Base-by-base conservation (phyloP, 2,329 filamentous ascomycete genomes). In the Fusarium veterinarium region DNA sequence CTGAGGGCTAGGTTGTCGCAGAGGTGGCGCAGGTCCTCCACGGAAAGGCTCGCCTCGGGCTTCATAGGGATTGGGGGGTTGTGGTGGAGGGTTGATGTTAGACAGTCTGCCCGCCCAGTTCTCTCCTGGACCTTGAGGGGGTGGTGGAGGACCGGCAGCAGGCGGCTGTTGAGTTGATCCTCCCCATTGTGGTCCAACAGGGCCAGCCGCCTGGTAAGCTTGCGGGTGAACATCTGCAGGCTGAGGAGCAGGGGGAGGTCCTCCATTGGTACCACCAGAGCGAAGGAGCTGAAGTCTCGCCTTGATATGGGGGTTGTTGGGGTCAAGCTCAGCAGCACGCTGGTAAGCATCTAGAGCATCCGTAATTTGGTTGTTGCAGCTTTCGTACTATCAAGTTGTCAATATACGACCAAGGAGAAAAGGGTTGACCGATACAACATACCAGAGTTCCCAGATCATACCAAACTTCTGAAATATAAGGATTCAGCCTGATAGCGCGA, bases 391-490 rank as follows among this genome's bases (percentile, higher is more conserved):
- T 23, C 33, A 57, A 41, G 40, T 51, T 49, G 78, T 86, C 73
- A 86, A 81, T 57, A 57, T 42, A 31, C 11, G 9, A 35, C 19
- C 38, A 48, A 35, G 33, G 17, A 20, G 10, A 14, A 49, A 28
- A 30, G 3, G 10, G 13, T 31, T 28, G 8, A 28, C 11, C 12
- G 20, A 23, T 41, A 8, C 23, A 42, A 89, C 92, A 86, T 89
- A 97, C 94, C 86, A 99, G 80, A 77, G 96, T 99, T 71, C 96
- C 96, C 42, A 99, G 86, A 82, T 99, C 96, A 82, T 98, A 99
- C 96, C 96, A 99, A 57, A 99, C 96, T 82, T 99, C 96, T 4
- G 95, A 98, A 73, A 99, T 98, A 86, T 97, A 98, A 9, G 96
- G 96, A 81, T 98, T 99, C 77, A 99, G 84, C 62, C 96, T 92